phyloP scores from a whole-genome alignment of 306 rosid genomes.

The Arachis hypogaea region DNA sequence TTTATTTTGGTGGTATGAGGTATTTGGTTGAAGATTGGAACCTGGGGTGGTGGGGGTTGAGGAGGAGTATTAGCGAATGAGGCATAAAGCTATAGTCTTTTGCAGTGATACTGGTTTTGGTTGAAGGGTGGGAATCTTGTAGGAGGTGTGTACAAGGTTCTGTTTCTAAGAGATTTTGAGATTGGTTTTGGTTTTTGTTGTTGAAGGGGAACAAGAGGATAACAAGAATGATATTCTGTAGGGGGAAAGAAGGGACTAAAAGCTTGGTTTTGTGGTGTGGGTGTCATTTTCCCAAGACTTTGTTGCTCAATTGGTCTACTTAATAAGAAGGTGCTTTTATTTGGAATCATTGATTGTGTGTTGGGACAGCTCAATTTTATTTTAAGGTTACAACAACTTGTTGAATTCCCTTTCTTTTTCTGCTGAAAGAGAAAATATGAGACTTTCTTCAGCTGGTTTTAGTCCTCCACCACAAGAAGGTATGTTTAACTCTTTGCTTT shows the following conservation, averaged over 20 bases:
- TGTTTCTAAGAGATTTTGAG: constrained; percentile 28
- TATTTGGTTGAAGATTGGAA: constrained; percentile 40
- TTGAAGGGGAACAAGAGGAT: neutral
- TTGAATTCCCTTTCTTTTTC: constrained; percentile 15
- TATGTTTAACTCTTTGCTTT: constrained; percentile 34
- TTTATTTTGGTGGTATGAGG: constrained; percentile 37
- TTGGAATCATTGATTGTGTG: constrained; percentile 37
- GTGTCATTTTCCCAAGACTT: constrained; percentile 47
- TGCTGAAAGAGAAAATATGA: constrained; percentile 51
- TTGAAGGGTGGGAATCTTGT: constrained; percentile 54
- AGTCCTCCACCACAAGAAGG: constrained; percentile 95
- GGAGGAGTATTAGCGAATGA: constrained; percentile 62
- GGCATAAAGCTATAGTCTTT: constrained; percentile 60
- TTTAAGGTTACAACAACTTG: constrained; percentile 37
- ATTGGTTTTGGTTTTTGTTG: constrained; percentile 30
- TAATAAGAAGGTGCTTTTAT: constrained; percentile 23
- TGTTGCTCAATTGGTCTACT: constrained; percentile 50
- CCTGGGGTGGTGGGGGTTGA: constrained; percentile 46
- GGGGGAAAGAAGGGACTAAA: constrained; percentile 40
- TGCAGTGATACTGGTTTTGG: constrained; percentile 75
- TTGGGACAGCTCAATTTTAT: constrained; percentile 39
- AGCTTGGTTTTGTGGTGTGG: constrained; percentile 44
- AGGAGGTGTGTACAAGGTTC: neutral
- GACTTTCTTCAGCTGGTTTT: constrained; percentile 86
- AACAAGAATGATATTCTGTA: constrained; percentile 50